Base-by-base conservation (phyloP, 2,329 filamentous ascomycete species). In the Phyllosticta ampelicida region DNA sequence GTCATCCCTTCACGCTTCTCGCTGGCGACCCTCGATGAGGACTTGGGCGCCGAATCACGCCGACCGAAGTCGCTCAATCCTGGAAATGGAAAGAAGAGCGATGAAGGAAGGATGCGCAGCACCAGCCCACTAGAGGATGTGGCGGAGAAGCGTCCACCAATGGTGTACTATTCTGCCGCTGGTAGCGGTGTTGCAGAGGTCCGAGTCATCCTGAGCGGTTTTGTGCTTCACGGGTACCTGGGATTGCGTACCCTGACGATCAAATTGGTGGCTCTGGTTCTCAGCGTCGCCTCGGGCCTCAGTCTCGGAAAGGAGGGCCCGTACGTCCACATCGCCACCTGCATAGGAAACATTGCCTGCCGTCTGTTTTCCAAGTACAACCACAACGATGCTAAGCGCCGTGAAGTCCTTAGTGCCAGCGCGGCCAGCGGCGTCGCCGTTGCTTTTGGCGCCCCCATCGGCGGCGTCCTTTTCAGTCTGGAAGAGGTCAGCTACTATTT, bases 401-500 rank as follows among this genome's bases (percentile, higher is more conserved):
- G 94, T 70, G 92, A 97, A 71, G 87, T 96, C 0, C 77, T 97
- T n/a, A 96, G 90, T 52, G 92, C 92, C 0, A 90, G 90, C 20
- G 91, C 92, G 0, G 90, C 92, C 0, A 90, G 90, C 56, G 92
- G 92, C 69, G 90, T 97, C 5, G 89, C 91, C 10, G 92, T 97
- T 29, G 92, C 92, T 11, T 97, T 97, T 69, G 92, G 92, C 44
- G 90, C 92, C 0, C 92, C 92, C 1, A 84, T 88, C 49, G 90
- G 90, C 9, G 92, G 92, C 55, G 90, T 96, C 1, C 78, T 97
- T 2, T 97, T 97, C 72, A 90, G 90, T 30, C 74, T 97, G 28
- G 94, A 99, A 73, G 94, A 97, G 78, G 91, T 97, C 62, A 86
- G 89, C 64, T 97, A 97, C 72, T 97, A 97, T 73, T 97, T 97